phyloP scores from a whole-genome alignment of 257 asterid species.

The Thymus mandschuricus region DNA sequence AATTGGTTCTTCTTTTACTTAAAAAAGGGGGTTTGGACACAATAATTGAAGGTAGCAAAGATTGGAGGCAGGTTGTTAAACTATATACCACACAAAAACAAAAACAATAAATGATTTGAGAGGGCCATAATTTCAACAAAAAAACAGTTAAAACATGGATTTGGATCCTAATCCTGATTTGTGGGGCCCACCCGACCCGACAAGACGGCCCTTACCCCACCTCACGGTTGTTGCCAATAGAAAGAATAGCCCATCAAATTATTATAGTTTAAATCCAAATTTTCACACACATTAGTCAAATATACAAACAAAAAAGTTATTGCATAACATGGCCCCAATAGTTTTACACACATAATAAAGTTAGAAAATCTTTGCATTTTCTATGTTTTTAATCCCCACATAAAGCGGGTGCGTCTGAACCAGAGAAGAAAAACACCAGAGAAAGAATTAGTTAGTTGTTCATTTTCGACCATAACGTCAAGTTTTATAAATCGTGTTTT shows the following conservation, averaged over 20 bases:
- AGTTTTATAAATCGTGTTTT: no score
- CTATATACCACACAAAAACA: background rate
- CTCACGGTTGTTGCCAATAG: slow-evolving; percentile 40
- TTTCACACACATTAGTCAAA: slow-evolving; percentile 9
- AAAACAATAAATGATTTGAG: slow-evolving; percentile 12
- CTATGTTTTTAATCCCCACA: background rate
- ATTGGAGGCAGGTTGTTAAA: slow-evolving; percentile 27
- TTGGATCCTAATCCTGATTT: slow-evolving; percentile 57
- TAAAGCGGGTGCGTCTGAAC: background rate
- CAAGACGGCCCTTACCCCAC: slow-evolving; percentile 37
- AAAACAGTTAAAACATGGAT: slow-evolving; percentile 35
- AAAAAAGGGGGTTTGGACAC: slow-evolving; percentile 5
- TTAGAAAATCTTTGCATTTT: background rate
- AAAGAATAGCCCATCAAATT: background rate
- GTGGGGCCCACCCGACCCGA: slow-evolving; percentile 60
- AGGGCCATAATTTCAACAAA: slow-evolving; percentile 29
- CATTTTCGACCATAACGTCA: background rate
- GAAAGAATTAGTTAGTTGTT: background rate
- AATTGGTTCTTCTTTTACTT: background rate
- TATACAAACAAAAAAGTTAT: background rate
- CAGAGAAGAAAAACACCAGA: background rate
- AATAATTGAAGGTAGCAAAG: slow-evolving; percentile 22
- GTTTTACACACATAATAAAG: background rate
- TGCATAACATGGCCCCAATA: background rate
- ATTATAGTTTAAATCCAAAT: background rate